Evolutionary conservation across 163 green algal genomes (phyloP), one percentile per base, ranked within the genome.

Genomic region (Scenedesmus sp.): DNA sequence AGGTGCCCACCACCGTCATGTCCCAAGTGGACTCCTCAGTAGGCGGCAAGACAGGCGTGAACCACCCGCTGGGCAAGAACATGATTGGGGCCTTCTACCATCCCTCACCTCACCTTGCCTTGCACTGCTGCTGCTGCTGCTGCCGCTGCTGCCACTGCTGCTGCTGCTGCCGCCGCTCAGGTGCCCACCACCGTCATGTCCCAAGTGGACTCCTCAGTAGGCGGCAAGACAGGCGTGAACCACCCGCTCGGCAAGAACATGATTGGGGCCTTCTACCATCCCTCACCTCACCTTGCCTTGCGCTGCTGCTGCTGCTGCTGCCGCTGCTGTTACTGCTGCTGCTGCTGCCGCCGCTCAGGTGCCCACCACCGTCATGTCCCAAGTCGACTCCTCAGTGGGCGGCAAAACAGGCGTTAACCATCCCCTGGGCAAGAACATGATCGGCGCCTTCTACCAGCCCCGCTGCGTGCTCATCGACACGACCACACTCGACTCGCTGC

Each of bases 351-450:
- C 73, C 23, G 60, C 94, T 89, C 97, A 99, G 96, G 96, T 99
- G n/a, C 98, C 98, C 52, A 99, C 98, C 18, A 99, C 98, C 93
- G 96, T 99, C 10, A 97, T 98, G 96, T 94, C 97, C 0, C 97
- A 98, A 91, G 98, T 99, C 60, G 98, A 99, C 94, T 99, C 96
- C 8, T 99, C 97, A 9, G 98, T 99, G 16, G 98, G 98, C 18
- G 98, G 98, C 92, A 99, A 99, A 93, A 99, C 98, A 16, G 98
- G 98, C 56, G 98, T 99, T 12, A 99, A 99, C 96, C 98, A 99
- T 94, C 96, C 98, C 9, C 94, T 99, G 90, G 98, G 98, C 73
- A 99, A 99, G 94, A 99, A 99, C 97, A 99, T 99, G 98, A 99
- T 99, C 86, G 98, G 98, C 52, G 98, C 98, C 2, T 99, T 99